Conservation (phyloP, 805 yeast species). For the Monosporozyma aerobia region DNA sequence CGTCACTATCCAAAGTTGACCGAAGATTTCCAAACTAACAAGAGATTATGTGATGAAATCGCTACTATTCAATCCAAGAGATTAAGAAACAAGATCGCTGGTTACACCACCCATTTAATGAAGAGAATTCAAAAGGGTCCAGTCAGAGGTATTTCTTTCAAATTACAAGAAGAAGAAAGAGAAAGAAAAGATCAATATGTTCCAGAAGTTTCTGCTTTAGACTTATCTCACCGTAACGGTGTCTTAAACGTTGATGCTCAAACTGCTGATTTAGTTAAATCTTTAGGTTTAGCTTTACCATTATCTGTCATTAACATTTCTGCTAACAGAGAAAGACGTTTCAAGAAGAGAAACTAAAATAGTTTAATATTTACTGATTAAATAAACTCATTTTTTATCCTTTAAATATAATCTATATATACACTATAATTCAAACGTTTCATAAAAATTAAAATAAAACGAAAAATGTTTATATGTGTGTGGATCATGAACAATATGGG, state of each 20-base stretch:
- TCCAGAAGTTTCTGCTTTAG: constrained; percentile 99
- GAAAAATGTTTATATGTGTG: background rate
- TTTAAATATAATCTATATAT: background rate
- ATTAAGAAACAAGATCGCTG: constrained; percentile 99
- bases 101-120: constrained; percentile 99
- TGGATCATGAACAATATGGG: too few relatives aligned
- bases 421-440: background rate
- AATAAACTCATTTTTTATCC: background rate
- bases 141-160: constrained; percentile 99
- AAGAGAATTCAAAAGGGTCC: constrained; percentile 99
- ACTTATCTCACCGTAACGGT: constrained; percentile 91
- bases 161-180: constrained; percentile 99
- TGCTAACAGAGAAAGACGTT: constrained; percentile 87
- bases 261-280: constrained; percentile 89
- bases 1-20: constrained; percentile 99
- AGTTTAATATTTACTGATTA: background rate
- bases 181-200: constrained; percentile 99
- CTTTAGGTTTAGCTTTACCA: constrained; percentile 87
- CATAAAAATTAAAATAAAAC: background rate
- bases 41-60: constrained; percentile 96
- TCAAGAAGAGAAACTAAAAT: constrained; percentile 73
- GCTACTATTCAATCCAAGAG: constrained; percentile 99
- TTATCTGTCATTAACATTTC: constrained; percentile 78
- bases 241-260: constrained; percentile 95
- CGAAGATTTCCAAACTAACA: constrained; percentile 99